Base-by-base conservation (phyloP, 108 stramenopile species). In the Hondaea fermentalgiana region DNA sequence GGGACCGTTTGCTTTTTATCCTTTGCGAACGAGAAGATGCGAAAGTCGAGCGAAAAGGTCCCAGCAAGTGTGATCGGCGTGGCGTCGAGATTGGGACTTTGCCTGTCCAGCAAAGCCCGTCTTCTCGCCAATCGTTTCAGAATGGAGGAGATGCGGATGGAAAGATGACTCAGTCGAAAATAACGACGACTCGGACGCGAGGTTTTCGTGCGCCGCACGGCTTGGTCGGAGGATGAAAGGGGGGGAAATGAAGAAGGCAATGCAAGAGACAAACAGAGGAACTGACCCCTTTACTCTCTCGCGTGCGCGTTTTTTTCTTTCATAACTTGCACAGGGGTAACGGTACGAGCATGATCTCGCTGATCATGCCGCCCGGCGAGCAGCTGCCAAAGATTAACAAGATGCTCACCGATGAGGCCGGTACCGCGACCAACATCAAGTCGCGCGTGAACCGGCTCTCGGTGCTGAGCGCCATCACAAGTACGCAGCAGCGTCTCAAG, bases 341-440 rank as follows among this genome's bases (percentile, higher is more conserved):
- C 90, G 99, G 99, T 21, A 99, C 99, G 44, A 97, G 96, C 92
- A 99, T 99, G 99, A 99, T 99, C 89, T 97, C 97, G 43, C 93
- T 99, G 45, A 97, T 99, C 88, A 96, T 99, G 64, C 98, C 99
- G 29, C 99, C 99, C 0, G 96, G 97, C 4, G 97, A 98, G 76
- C 98, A 99, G 92, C 96, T 97, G 44, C 92, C 92, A 5, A 17
- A 17, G n/a, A 96, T 99, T 58, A 95, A 94, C 89, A 99, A 98
- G 92, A 99, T 99, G 99, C 93, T 99, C 42, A 93, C 95, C 57
- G 98, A 99, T 89, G 99, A 99, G 93, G 98, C 98, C 90, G 99
- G 99, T 23, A 99, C 99, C 3, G 99, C 99, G 4, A 97, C 97
- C 89, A 99, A 99, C 90, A 99, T 99, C 90, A 99, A 99, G 91